A percentile compares a stretch with the other conserved stretches of the same genome.
phyloP scores from a whole-genome alignment of 106 monocot genomes.

The Allium cepa region DNA sequence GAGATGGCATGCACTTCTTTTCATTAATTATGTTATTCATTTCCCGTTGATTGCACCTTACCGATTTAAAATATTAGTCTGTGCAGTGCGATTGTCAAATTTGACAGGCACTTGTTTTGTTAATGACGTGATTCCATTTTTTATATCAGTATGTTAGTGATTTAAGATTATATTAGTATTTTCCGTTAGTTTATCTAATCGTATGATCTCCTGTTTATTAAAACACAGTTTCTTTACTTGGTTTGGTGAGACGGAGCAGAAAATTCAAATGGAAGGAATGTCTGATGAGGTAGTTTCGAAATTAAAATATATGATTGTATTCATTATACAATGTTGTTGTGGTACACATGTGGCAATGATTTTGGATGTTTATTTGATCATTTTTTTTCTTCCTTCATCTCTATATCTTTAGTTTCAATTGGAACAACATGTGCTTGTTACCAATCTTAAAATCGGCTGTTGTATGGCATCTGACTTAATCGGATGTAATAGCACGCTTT shows the following conservation, averaged over 20 bases:
- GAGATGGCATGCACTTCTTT: too few species aligned
- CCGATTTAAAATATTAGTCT: neutral
- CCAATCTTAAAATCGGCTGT: too few species aligned
- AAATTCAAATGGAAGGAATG: conserved; percentile 23
- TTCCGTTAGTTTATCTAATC: neutral
- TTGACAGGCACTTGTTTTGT: neutral
- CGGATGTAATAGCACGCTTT: too few species aligned
- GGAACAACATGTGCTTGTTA: too few species aligned
- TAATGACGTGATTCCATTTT: neutral
- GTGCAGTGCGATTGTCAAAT: neutral
- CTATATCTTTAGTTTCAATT: too few species aligned
- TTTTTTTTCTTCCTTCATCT: too few species aligned
- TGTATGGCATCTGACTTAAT: too few species aligned
- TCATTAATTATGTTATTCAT: neutral
- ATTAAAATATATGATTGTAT: too few species aligned
- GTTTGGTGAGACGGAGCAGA: conserved; percentile 37
- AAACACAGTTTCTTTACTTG: conserved; percentile 49
- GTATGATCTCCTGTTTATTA: neutral
- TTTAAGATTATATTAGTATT: neutral
- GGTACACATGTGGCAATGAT: too few species aligned
- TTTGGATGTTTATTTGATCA: too few species aligned
- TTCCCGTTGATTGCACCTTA: neutral
- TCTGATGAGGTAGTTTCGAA: conserved; percentile 34
- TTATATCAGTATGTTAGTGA: neutral
- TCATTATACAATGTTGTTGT: too few species aligned